Evolutionary conservation across 192 early-diverging fungal genomes (phyloP).

Genomic region (Gamsiella multidivaricata): DNA sequence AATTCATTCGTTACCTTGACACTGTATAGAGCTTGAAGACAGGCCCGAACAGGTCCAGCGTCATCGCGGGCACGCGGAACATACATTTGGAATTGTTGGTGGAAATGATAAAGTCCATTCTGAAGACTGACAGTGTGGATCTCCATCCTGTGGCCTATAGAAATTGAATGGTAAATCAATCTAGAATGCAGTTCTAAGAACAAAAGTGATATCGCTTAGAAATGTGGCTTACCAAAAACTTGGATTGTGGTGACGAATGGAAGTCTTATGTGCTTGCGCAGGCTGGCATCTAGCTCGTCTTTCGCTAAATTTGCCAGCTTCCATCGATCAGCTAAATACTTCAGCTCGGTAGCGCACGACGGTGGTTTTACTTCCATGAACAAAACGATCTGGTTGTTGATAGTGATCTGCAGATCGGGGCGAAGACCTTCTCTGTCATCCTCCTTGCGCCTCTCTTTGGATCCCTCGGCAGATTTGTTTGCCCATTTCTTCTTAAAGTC

Average conservation of each 20-base stretch:
- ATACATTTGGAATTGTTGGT: slow-evolving; percentile 10
- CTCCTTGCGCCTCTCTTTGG: slow-evolving; percentile 2
- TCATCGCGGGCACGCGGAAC: slow-evolving; percentile 7
- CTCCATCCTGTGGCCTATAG: not conserved
- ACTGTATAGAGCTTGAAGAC: slow-evolving; percentile 7
- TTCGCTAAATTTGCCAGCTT: slow-evolving; percentile 7
- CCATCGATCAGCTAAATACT: slow-evolving; percentile 10
- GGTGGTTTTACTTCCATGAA: slow-evolving; percentile 11
- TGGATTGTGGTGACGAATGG: slow-evolving; percentile 2
- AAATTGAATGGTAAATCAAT: not conserved
- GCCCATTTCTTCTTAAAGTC: slow-evolving; percentile 7
- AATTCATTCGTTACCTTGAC: slow-evolving; percentile 7
- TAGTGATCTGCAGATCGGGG: slow-evolving; percentile 1
- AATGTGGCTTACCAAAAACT: slow-evolving; percentile 3
- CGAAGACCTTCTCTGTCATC: slow-evolving; percentile 16
- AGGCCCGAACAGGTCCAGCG: slow-evolving; percentile 1
- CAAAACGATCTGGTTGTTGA: slow-evolving; percentile 2
- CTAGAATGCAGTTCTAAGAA: too few species aligned
- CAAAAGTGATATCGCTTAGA: not conserved
- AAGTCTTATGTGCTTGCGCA: slow-evolving; percentile 4
- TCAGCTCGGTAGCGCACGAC: not conserved
- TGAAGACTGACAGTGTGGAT: slow-evolving; percentile 11
- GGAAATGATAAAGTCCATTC: not conserved
- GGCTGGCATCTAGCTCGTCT: slow-evolving; percentile 9
- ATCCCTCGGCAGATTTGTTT: slow-evolving; percentile 16